These are phyloP conservation scores for Amauroascus niger DNA, from an alignment of 2,329 filamentous ascomycete genomes.

Conservation along the genomic window DNA sequence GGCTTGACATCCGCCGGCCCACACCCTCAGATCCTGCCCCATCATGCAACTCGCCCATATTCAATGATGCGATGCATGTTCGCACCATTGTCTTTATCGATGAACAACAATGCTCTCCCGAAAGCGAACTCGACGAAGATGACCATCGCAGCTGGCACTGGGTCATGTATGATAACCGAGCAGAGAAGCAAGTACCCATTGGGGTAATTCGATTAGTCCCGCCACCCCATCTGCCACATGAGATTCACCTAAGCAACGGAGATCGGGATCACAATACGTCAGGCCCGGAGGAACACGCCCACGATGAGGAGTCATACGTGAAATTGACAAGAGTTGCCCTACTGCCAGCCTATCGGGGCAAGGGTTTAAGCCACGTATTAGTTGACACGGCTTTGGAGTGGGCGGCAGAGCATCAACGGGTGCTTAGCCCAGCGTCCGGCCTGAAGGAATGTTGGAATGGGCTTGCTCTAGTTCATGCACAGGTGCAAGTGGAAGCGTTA, in stretches of 20 bases:
- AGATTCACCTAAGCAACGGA: conserved; percentile 34
- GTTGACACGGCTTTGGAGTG: conserved; percentile 60
- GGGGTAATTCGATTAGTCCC: conserved; percentile 73
- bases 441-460: conserved; percentile 53
- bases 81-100: conserved; percentile 49
- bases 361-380: conserved; percentile 51
- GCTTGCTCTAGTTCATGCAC: conserved; percentile 69
- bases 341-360: conserved; percentile 53
- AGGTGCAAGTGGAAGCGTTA: conserved; percentile 52
- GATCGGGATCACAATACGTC: conserved; percentile 6
- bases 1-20: conserved; percentile 21
- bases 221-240: conserved; percentile 61
- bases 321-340: conserved; percentile 74
- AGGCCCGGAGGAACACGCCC: conserved; percentile 18
- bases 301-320: conserved; percentile 61
- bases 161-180: conserved; percentile 61
- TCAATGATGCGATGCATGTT: conserved; percentile 52
- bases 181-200: conserved; percentile 45
- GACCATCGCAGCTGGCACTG: conserved; percentile 75
- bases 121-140: conserved; percentile 70
- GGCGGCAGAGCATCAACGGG: conserved; percentile 51
- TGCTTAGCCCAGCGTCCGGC: conserved; percentile 24
- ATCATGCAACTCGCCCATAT: conserved; percentile 40
- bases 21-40: conserved; percentile 19
- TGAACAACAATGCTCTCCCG: conserved; percentile 48